These are phyloP conservation scores for Talaromyces proteolyticus DNA, from an alignment of 495 filamentous ascomycete genomes.

Conservation along the genomic window DNA sequence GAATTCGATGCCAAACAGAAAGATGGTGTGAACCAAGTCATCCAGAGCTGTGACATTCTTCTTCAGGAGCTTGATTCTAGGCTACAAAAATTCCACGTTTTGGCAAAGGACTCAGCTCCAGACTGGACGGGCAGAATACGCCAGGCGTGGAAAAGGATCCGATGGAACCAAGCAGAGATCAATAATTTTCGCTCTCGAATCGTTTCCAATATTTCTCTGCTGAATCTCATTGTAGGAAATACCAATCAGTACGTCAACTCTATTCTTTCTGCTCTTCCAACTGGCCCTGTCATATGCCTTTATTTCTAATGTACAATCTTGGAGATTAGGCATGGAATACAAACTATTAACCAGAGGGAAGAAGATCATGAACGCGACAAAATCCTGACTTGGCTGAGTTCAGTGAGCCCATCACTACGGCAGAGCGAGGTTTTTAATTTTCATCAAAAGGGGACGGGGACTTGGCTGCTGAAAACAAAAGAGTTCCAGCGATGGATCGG, in stretches of 20 bases:
- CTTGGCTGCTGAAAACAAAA: conserved; percentile 1
- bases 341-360: neutral
- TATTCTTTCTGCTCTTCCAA: too few relatives aligned
- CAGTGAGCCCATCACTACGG: neutral
- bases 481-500: neutral
- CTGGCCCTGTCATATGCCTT: too few relatives aligned
- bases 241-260: too few relatives aligned
- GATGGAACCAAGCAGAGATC: conserved; percentile 4
- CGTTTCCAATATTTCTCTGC: neutral
- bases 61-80: conserved; percentile 1
- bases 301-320: too few relatives aligned
- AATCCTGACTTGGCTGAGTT: conserved; percentile 4
- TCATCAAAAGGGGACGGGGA: conserved; percentile 2
- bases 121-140: conserved; percentile 1
- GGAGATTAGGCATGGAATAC: too few relatives aligned
- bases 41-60: neutral
- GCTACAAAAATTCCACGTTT: neutral
- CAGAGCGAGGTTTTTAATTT: neutral
- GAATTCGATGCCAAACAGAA: neutral
- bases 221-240: too few relatives aligned
- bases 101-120: neutral
- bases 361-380: neutral
- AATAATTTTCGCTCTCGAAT: neutral
- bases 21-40: neutral
- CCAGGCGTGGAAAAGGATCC: neutral